Evolutionary conservation across 2,329 filamentous ascomycete species (phyloP).

Genomic region (Corniculantispora saksenae): DNA sequence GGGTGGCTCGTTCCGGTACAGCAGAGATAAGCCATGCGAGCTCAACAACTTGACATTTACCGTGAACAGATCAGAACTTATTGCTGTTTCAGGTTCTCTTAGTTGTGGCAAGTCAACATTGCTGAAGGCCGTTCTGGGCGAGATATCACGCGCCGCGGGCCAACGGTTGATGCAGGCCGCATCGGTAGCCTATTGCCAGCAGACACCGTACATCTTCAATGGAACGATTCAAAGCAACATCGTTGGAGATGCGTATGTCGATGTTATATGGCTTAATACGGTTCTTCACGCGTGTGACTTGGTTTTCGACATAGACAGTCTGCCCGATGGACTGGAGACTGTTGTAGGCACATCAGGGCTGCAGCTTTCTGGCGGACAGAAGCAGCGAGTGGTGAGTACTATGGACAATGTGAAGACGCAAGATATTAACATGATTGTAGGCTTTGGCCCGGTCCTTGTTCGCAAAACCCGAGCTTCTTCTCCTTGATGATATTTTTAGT

Average conservation of each 20-base stretch:
- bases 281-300: slow-evolving; percentile 7
- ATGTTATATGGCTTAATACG: background rate
- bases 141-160: background rate
- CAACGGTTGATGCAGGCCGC: background rate
- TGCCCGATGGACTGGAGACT: slow-evolving; percentile 5
- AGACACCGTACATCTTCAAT: slow-evolving; percentile 9
- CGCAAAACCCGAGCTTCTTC: slow-evolving; percentile 6
- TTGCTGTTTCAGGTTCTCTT: slow-evolving; percentile 4
- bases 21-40: background rate
- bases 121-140: slow-evolving; percentile 8
- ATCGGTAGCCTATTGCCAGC: slow-evolving; percentile 10
- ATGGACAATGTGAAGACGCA: background rate
- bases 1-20: slow-evolving; percentile 1
- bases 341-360: slow-evolving; percentile 11
- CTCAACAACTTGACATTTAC: slow-evolving; percentile 12
- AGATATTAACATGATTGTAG: background rate
- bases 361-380: slow-evolving; percentile 13
- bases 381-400: slow-evolving; percentile 9
- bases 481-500: slow-evolving; percentile 33
- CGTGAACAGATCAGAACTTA: background rate
- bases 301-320: background rate
- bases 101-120: slow-evolving; percentile 6
- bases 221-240: slow-evolving; percentile 9
- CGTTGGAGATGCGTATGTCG: background rate
- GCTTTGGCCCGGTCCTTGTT: slow-evolving; percentile 22